A percentile compares a stretch with the other conserved stretches of the same genome.
phyloP scores from a whole-genome alignment of 2,329 filamentous ascomycete genomes.

The Aspergillus luchuensis region DNA sequence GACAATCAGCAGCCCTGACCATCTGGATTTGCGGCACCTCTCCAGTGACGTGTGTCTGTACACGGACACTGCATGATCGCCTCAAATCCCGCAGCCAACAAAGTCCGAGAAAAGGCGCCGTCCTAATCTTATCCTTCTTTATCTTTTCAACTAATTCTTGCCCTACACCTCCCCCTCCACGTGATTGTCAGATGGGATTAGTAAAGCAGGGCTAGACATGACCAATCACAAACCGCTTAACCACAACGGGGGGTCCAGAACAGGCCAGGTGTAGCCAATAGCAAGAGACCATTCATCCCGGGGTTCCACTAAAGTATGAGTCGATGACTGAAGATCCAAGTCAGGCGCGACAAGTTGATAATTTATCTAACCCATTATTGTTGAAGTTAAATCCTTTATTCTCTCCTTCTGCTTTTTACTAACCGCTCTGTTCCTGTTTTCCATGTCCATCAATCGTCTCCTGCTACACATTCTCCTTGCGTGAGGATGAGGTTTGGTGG shows the following conservation, averaged over 20 bases:
- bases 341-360: conserved; percentile 1
- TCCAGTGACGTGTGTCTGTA: too few species aligned
- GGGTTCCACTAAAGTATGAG: conserved; percentile 19
- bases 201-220: neutral
- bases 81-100: too few species aligned
- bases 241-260: conserved; percentile 7
- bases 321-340: conserved; percentile 20
- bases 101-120: too few species aligned
- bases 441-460: neutral
- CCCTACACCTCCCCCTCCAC: neutral
- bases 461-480: neutral
- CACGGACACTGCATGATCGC: too few species aligned
- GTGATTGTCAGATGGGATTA: neutral
- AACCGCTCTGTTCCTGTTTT: too few species aligned
- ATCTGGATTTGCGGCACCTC: too few species aligned
- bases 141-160: too few species aligned
- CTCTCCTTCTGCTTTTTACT: too few species aligned
- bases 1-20: too few species aligned
- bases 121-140: too few species aligned
- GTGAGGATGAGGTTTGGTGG: conserved; percentile 18
- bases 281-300: neutral
- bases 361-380: conserved; percentile 1
- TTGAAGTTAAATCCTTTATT: neutral
- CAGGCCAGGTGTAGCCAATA: neutral
- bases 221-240: conserved; percentile 6